Percentiles rank a stretch among this genome's conserved stretches.
Evolutionary conservation across 805 yeast species (phyloP).

Genomic region (Ogataea trehaloabstinens): DNA sequence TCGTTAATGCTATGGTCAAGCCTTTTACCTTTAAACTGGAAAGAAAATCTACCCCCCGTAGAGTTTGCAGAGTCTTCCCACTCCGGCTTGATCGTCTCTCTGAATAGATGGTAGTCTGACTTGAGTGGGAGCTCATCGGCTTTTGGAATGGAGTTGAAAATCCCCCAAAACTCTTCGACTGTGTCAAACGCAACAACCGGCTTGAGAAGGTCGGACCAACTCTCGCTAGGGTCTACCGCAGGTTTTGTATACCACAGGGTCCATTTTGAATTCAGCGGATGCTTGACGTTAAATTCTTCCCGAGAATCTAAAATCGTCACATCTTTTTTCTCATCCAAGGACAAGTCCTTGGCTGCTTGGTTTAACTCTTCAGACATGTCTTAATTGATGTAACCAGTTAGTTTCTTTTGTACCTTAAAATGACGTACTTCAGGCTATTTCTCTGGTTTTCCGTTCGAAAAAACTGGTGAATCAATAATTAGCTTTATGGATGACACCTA

Average conservation of each 20-base stretch:
- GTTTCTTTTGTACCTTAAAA: background rate
- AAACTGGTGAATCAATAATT: no score
- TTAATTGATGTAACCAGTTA: slow-evolving; percentile 1
- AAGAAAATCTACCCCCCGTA: slow-evolving; percentile 94
- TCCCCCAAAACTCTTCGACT: slow-evolving; percentile 99
- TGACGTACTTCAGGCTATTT: no score
- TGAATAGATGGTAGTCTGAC: slow-evolving; percentile 93
- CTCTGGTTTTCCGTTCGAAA: no score
- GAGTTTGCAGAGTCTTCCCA: slow-evolving; percentile 93
- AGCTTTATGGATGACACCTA: no score
- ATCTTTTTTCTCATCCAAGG: slow-evolving; percentile 33
- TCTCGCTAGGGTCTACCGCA: slow-evolving; percentile 68
- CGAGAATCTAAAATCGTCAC: slow-evolving; percentile 57
- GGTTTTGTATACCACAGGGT: slow-evolving; percentile 98
- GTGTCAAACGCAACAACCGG: slow-evolving; percentile 88
- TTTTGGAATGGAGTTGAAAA: slow-evolving; percentile 87
- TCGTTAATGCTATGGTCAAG: slow-evolving; percentile 62
- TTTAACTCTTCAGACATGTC: slow-evolving; percentile 34
- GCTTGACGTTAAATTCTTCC: slow-evolving; percentile 71
- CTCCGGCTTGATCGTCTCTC: slow-evolving; percentile 93
- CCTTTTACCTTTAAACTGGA: slow-evolving; percentile 62
- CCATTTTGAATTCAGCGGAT: slow-evolving; percentile 90
- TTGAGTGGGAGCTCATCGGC: slow-evolving; percentile 87
- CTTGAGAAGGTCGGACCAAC: slow-evolving; percentile 90
- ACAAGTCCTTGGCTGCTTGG: slow-evolving; percentile 33